Evolutionary conservation across 768 basidiomycete species (phyloP).

Genomic region (Xerocomellus amylosporus): DNA sequence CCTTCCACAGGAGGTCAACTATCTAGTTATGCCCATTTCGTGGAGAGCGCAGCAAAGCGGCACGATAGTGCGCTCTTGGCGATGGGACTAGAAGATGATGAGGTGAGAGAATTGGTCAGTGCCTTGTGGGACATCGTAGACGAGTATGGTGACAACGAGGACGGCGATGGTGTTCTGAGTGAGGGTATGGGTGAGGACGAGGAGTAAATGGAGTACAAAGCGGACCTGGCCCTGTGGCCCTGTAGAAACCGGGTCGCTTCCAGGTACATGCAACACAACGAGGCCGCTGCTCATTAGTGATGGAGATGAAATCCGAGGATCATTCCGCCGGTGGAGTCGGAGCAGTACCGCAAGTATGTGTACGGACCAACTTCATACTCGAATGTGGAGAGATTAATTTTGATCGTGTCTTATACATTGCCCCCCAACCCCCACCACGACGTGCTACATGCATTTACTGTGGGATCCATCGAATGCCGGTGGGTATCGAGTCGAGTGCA

Average conservation of each 20-base stretch:
- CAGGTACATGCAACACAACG: not conserved
- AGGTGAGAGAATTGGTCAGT: slow-evolving; percentile 53
- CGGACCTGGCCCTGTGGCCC: not conserved
- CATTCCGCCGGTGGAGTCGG: not conserved
- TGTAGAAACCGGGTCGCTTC: not conserved
- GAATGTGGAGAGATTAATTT: not conserved
- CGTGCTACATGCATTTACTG: not conserved
- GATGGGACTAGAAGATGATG: slow-evolving; percentile 52
- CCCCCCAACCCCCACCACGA: too few species aligned
- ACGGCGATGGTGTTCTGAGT: slow-evolving; percentile 20
- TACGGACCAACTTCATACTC: not conserved
- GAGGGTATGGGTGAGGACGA: slow-evolving; percentile 24
- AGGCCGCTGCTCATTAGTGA: not conserved
- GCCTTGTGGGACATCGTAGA: slow-evolving; percentile 62
- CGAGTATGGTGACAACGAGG: slow-evolving; percentile 31
- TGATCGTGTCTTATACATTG: too few species aligned
- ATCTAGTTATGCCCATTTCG: slow-evolving; percentile 49
- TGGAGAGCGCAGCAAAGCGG: slow-evolving; percentile 43
- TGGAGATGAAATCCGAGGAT: not conserved
- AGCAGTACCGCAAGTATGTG: not conserved
- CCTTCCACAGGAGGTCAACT: slow-evolving; percentile 42
- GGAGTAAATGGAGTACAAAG: not conserved
- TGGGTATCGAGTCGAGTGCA: not conserved
- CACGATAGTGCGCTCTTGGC: slow-evolving; percentile 33
- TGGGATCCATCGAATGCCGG: not conserved